Base-by-base conservation (phyloP, 345 rosid genomes). In the Cardiospermum halicacabum region DNA sequence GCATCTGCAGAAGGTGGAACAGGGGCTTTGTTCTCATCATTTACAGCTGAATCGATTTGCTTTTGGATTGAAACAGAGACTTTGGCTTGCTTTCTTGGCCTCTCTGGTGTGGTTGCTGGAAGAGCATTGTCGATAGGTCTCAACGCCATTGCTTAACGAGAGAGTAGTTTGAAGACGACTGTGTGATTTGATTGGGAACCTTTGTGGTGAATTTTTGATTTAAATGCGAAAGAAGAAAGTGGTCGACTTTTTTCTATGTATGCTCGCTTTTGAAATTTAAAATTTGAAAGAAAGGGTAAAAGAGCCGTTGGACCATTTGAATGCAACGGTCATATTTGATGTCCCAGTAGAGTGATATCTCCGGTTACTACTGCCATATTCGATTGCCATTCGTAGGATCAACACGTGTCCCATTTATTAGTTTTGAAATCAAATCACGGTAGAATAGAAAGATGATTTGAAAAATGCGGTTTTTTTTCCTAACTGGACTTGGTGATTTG, bases 111-210 rank as follows among this genome's bases (percentile, higher is more conserved):
- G 16, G 72, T 21, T 32, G 69, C 36, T 5, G 92, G 91, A 50
- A 91, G 88, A 36, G 95, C 88, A 61, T 91, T 94, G 48, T 84
- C 96, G 10, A 91, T 86, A 70, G 88, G 87, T 67, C 95, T 85
- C 57, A 94, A 73, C 11, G 97, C 96, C 99, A 94, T 89, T 69
- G 47, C 67, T 3, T 2, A 11, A 60, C 47, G 19, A 34, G 55
- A 36, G 42, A 34, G 39, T 9, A 39, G 43, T 34, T 5, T 6
- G 49, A 43, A 1, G 51, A 45, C 7, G 50, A n/a, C 10, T 15
- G 22, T 18, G 24, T n/a, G n/a, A n/a, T n/a, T n/a, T n/a, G n/a
- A 47, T 47, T 47, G n/a, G 45, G 21, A 39, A 1, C 34, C 31
- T 54, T 22, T n/a, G 57, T 47, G 70, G 71, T n/a, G n/a, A n/a